These are phyloP conservation scores for Phytophthora sp. DNA, from an alignment of 352 stramenopile species.

Conservation along the genomic window DNA sequence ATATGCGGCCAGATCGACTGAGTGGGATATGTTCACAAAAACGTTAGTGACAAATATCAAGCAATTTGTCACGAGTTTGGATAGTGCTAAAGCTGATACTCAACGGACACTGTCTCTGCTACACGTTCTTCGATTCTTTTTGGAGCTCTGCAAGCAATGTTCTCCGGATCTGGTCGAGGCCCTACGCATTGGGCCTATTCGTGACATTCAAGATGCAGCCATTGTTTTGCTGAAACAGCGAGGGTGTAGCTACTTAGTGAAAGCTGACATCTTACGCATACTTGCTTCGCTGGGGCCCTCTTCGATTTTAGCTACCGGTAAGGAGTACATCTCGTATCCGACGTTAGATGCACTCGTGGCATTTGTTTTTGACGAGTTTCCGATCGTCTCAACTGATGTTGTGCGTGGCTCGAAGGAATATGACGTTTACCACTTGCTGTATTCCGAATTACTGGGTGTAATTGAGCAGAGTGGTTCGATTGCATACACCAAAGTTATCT, in stretches of 20 bases:
- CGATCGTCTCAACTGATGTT: slow-evolving; percentile 77
- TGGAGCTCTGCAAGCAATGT: slow-evolving; percentile 50
- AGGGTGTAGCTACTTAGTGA: slow-evolving; percentile 60
- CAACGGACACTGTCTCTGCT: slow-evolving; percentile 49
- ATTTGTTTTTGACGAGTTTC: slow-evolving; percentile 80
- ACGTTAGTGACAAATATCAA: slow-evolving; percentile 48
- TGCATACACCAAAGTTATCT: slow-evolving; percentile 56
- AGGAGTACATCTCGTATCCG: slow-evolving; percentile 7
- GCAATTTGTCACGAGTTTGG: slow-evolving; percentile 44
- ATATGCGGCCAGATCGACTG: slow-evolving; percentile 33
- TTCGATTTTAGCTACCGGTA: slow-evolving; percentile 4
- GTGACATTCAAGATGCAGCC: slow-evolving; percentile 42
- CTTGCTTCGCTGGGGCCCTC: slow-evolving; percentile 38
- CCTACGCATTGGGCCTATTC: slow-evolving; percentile 40
- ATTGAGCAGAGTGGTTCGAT: slow-evolving; percentile 59
- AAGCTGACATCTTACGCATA: slow-evolving; percentile 59
- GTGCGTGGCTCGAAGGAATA: slow-evolving; percentile 63
- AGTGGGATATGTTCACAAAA: slow-evolving; percentile 61
- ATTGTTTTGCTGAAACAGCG: slow-evolving; percentile 44
- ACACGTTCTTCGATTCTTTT: slow-evolving; percentile 47
- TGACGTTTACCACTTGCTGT: slow-evolving; percentile 64
- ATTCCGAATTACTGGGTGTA: slow-evolving; percentile 55
- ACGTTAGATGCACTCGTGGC: slow-evolving; percentile 42
- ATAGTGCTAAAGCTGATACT: slow-evolving; percentile 21
- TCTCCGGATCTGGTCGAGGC: slow-evolving; percentile 31